These are phyloP conservation scores for Xylariaceae sp. DNA, from an alignment of 2,329 filamentous ascomycete genomes.

Conservation along the genomic window DNA sequence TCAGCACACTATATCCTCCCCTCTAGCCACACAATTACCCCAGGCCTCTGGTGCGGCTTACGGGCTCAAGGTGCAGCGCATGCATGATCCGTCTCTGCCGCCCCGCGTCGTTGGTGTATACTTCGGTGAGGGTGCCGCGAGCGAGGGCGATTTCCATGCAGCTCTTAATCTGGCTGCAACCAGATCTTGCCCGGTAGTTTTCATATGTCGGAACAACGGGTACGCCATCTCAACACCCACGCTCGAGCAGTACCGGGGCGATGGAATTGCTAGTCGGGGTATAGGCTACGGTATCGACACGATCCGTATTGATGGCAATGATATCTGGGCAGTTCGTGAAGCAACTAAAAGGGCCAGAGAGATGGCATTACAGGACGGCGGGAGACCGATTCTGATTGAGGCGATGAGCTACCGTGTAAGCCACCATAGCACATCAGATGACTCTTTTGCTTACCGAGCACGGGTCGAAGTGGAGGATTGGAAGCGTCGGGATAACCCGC, in stretches of 20 bases:
- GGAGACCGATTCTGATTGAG: conserved; percentile 81
- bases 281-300: conserved; percentile 93
- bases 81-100: conserved; percentile 64
- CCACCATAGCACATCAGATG: conserved; percentile 94
- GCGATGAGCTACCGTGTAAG: conserved; percentile 98
- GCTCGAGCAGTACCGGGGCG: conserved; percentile 84
- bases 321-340: conserved; percentile 83
- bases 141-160: conserved; percentile 88
- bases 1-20: conserved; percentile 80
- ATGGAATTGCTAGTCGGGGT: conserved; percentile 83
- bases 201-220: conserved; percentile 90
- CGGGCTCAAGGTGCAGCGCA: conserved; percentile 75
- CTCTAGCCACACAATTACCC: conserved; percentile 83
- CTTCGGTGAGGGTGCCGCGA: conserved; percentile 87
- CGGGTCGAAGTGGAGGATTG: conserved; percentile 92
- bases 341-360: conserved; percentile 72
- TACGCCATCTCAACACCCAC: conserved; percentile 89
- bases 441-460: conserved; percentile 93
- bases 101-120: conserved; percentile 74
- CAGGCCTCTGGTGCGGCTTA: conserved; percentile 86
- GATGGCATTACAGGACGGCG: conserved; percentile 76
- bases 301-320: conserved; percentile 89
- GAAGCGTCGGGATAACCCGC: conserved; percentile 86
- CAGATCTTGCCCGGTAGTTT: conserved; percentile 79
- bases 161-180: conserved; percentile 90